phyloP scores from a whole-genome alignment of 768 basidiomycete genomes.

The Trametes sanguinea region DNA sequence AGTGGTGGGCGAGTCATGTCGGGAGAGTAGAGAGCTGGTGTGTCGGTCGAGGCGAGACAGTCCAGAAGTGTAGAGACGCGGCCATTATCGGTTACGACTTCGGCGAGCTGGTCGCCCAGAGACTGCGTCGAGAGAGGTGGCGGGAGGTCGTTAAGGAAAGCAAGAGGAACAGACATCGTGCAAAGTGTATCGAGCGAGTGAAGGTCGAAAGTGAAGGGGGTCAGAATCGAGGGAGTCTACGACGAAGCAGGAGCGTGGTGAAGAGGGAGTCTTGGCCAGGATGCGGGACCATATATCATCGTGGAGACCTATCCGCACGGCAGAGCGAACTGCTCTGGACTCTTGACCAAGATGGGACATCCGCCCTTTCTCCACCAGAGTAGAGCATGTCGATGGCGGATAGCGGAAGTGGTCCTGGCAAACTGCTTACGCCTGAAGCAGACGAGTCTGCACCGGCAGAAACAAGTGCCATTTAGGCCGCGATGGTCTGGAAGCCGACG shows the following conservation, averaged over 20 bases:
- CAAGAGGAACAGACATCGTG: conserved; percentile 20
- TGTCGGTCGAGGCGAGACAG: conserved; percentile 40
- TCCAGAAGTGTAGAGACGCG: conserved; percentile 40
- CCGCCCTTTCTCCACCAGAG: conserved; percentile 11
- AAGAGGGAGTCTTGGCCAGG: not conserved
- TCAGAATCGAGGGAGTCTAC: not conserved
- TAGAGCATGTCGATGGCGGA: not conserved
- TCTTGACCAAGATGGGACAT: not conserved
- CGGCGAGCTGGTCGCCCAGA: conserved; percentile 42
- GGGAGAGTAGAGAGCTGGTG: conserved; percentile 43
- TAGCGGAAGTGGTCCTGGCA: not conserved
- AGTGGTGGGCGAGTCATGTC: conserved; percentile 41
- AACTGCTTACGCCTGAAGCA: not conserved
- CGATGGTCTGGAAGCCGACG: not conserved
- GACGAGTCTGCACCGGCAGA: not conserved
- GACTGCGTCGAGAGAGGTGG: conserved; percentile 32
- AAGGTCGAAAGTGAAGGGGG: not conserved
- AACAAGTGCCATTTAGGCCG: not conserved
- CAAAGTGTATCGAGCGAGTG: not conserved
- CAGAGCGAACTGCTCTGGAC: not conserved
- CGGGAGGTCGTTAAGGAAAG: conserved; percentile 36
- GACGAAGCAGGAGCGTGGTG: conserved; percentile 1
- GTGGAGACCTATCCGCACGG: conserved; percentile 8
- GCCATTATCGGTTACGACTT: conserved; percentile 34
- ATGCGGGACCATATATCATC: conserved; percentile 10